Evolutionary conservation across 306 rosid genomes (phyloP).

Genomic region (Pterocarpus macrocarpus): DNA sequence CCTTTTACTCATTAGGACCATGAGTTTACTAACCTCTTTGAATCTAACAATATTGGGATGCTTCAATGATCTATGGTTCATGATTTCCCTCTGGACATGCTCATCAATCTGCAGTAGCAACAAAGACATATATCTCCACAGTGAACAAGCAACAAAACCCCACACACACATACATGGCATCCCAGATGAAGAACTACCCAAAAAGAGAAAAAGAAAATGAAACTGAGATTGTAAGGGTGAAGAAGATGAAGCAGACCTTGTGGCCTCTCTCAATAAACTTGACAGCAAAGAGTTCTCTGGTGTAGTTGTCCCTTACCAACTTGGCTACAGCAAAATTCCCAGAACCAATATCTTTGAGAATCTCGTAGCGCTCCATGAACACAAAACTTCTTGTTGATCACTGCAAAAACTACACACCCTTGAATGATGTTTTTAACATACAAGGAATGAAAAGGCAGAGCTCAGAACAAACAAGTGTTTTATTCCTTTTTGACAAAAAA

Average conservation of each 20-base stretch:
- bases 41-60: conserved; percentile 84
- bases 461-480: neutral
- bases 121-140: conserved; percentile 21
- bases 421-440: conserved; percentile 1
- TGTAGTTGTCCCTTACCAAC: conserved; percentile 63
- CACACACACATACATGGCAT: neutral
- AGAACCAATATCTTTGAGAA: conserved; percentile 77
- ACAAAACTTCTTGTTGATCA: conserved; percentile 1
- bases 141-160: conserved; percentile 36
- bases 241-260: conserved; percentile 59
- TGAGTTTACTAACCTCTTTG: conserved; percentile 70
- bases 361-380: conserved; percentile 82
- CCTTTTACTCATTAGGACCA: conserved; percentile 4
- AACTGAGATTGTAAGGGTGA: conserved; percentile 14
- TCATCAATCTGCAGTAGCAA: conserved; percentile 73
- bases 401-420: neutral
- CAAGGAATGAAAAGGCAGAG: conserved; percentile 35
- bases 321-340: conserved; percentile 90
- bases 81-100: conserved; percentile 81
- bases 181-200: neutral
- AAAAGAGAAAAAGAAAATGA: neutral
- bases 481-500: conserved; percentile 27
- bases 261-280: conserved; percentile 89
- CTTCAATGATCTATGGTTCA: conserved; percentile 92
- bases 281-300: conserved; percentile 70